Percentiles rank a stretch among this genome's conserved stretches.
phyloP scores from a whole-genome alignment of 345 rosid genomes.

The Streptanthus diversifolius region DNA sequence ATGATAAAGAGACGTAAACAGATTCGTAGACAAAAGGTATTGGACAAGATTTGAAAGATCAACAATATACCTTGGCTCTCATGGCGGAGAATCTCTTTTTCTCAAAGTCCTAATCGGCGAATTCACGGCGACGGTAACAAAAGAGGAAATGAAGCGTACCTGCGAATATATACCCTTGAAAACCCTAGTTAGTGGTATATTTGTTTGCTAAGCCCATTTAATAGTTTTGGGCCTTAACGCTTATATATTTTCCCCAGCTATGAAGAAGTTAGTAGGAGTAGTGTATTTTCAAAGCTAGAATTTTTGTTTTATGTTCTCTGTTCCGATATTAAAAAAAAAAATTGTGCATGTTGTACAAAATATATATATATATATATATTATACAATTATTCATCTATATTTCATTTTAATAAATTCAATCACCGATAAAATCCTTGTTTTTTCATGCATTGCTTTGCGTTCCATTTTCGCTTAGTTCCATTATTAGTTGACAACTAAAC shows the following conservation, averaged over 20 bases:
- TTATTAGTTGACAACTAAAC: too few relatives aligned
- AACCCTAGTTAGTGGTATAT: slow-evolving; percentile 16
- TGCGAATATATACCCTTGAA: slow-evolving; percentile 18
- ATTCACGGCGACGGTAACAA: slow-evolving; percentile 18
- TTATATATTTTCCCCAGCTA: neutral
- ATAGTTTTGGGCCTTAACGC: neutral
- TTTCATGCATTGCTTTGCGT: too few relatives aligned
- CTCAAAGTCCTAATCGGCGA: slow-evolving; percentile 25
- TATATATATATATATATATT: too few relatives aligned
- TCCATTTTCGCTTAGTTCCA: too few relatives aligned
- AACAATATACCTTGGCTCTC: slow-evolving; percentile 75
- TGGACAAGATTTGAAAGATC: neutral
- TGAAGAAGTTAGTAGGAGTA: neutral
- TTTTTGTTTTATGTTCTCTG: neutral
- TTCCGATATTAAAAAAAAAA: neutral
- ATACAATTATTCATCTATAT: too few relatives aligned
- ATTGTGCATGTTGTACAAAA: neutral
- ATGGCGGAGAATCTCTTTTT: slow-evolving; percentile 31
- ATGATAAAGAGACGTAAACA: neutral
- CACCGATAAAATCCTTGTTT: neutral
- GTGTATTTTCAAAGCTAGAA: neutral
- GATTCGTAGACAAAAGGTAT: neutral
- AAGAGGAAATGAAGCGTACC: neutral
- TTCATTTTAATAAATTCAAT: neutral
- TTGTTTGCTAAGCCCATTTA: neutral